Conservation (phyloP, 2,329 filamentous ascomycete species). For the Pestalotiopsis sp. region DNA sequence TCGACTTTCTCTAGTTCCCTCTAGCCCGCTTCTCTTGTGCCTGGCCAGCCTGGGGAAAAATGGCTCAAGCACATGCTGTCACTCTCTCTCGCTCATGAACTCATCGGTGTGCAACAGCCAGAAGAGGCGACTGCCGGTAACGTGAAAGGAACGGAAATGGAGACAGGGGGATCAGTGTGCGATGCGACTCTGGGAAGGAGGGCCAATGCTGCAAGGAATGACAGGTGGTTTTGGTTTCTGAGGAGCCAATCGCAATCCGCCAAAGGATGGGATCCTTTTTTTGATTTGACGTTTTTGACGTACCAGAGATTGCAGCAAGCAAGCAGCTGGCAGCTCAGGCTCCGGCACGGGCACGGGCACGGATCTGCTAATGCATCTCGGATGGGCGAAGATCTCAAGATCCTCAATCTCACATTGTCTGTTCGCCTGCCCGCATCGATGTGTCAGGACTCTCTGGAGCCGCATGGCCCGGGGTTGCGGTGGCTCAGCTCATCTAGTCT, state of each 20-base stretch:
- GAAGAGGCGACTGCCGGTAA: no score
- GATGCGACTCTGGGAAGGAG: background rate
- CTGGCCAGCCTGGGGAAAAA: background rate
- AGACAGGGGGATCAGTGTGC: no score
- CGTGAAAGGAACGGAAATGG: no score
- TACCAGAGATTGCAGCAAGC: background rate
- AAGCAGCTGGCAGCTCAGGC: background rate
- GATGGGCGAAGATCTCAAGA: conserved; percentile 7
- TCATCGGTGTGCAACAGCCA: no score
- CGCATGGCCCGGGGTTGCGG: conserved; percentile 3
- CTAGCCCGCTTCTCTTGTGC: background rate
- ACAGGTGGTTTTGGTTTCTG: conserved; percentile 1
- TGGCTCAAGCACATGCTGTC: background rate
- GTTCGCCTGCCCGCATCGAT: conserved; percentile 1
- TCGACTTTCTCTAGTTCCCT: background rate
- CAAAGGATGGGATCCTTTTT: background rate
- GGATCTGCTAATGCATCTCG: conserved; percentile 9
- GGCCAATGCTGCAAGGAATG: background rate
- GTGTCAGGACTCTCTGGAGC: conserved; percentile 2
- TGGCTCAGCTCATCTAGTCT: background rate
- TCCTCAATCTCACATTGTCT: conserved; percentile 6
- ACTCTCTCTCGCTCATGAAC: background rate
- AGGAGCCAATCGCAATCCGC: conserved; percentile 6
- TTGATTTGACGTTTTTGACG: conserved; percentile 4
- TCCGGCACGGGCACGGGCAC: conserved; percentile 9